Conservation (phyloP, 2,329 filamentous ascomycete genomes). For the Colletotrichum sp. region DNA sequence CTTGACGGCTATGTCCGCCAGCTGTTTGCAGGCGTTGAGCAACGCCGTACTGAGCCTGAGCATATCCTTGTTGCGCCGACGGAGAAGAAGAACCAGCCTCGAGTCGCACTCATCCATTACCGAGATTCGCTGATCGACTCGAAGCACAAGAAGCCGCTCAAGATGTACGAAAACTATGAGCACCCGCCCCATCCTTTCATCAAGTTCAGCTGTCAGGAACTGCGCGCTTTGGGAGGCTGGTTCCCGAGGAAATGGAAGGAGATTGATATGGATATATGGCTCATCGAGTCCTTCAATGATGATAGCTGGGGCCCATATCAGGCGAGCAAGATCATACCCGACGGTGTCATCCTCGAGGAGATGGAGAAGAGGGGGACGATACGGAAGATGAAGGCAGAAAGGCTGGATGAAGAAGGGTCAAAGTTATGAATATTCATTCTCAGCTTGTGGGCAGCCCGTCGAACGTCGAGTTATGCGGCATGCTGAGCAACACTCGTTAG, state of each 20-base stretch:
- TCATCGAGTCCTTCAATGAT: neutral
- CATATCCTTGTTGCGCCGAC: neutral
- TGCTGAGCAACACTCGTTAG: no score
- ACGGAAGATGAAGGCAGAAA: neutral
- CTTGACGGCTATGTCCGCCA: neutral
- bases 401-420: neutral
- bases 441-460: neutral
- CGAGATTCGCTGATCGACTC: neutral
- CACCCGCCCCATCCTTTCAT: neutral
- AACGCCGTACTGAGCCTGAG: neutral
- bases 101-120: neutral
- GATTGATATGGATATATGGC: neutral
- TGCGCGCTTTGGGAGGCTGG: neutral
- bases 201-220: neutral
- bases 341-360: neutral
- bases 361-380: neutral
- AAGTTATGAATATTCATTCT: neutral
- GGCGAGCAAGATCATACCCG: neutral
- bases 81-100: neutral
- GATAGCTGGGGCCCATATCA: neutral
- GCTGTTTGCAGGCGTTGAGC: neutral
- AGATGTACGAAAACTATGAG: neutral
- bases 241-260: neutral
- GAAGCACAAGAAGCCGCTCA: neutral
- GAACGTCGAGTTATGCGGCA: no score